phyloP scores from a whole-genome alignment of 345 rosid species.

The Populus simonii region DNA sequence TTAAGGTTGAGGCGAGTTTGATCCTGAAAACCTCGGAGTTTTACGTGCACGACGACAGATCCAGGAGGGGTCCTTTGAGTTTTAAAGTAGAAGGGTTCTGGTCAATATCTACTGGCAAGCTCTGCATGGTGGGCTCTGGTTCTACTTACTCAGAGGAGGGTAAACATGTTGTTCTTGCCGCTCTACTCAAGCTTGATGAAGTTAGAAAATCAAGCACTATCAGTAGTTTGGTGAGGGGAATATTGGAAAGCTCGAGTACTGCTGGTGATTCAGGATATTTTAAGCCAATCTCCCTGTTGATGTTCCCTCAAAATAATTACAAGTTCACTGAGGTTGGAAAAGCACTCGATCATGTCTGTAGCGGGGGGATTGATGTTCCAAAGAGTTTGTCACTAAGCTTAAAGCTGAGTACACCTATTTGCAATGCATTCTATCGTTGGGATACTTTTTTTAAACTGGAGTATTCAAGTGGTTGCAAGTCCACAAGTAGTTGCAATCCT shows the following conservation, averaged over 20 bases:
- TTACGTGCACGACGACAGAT: not conserved
- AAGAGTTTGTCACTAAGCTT: constrained; percentile 6
- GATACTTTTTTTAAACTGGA: not conserved
- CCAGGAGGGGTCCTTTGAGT: not conserved
- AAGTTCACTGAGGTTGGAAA: constrained; percentile 13
- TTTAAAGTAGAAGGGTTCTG: constrained; percentile 37
- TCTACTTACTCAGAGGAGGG: constrained; percentile 8
- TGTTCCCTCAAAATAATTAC: constrained; percentile 25
- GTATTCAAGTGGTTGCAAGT: constrained; percentile 20
- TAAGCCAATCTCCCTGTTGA: constrained; percentile 25
- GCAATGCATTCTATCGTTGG: constrained; percentile 2
- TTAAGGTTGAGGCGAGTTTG: constrained; percentile 27
- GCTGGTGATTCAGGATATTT: constrained; percentile 11
- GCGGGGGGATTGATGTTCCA: not conserved
- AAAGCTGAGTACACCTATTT: constrained; percentile 13
- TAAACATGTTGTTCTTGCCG: constrained; percentile 13
- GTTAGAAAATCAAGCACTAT: constrained; percentile 13
- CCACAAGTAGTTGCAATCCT: constrained; percentile 21
- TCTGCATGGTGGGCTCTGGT: constrained; percentile 40
- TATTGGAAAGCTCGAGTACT: constrained; percentile 21
- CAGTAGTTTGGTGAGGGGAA: constrained; percentile 28
- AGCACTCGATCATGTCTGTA: not conserved
- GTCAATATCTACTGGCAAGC: constrained; percentile 26
- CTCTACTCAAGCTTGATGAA: constrained; percentile 23
- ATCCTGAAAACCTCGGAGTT: not conserved